phyloP scores from a whole-genome alignment of 1,139 yeast species.

The Geotrichum cucujoidarum region DNA sequence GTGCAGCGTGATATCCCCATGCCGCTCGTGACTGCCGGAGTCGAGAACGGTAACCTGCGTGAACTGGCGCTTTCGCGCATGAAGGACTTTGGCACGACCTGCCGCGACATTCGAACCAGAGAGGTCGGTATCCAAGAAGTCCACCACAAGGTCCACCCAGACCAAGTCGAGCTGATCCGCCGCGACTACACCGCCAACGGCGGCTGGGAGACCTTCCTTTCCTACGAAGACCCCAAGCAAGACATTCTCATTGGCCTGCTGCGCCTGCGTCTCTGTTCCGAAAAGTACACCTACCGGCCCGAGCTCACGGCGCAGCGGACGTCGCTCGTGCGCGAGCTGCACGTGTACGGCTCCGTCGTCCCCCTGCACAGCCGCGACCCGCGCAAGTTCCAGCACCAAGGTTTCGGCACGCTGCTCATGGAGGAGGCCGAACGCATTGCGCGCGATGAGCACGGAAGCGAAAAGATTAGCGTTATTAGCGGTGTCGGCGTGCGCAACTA shows the following conservation, averaged over 20 bases:
- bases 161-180: conserved; percentile 91
- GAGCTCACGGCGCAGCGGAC: conserved; percentile 83
- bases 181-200: conserved; percentile 97
- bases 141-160: conserved; percentile 94
- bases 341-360: conserved; percentile 95
- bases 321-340: conserved; percentile 90
- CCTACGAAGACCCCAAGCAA: conserved; percentile 96
- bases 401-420: conserved; percentile 94
- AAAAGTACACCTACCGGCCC: conserved; percentile 83
- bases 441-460: conserved; percentile 88
- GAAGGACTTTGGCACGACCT: conserved; percentile 95
- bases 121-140: conserved; percentile 99
- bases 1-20: conserved; percentile 98
- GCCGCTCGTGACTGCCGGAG: conserved; percentile 98
- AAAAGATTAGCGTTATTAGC: conserved; percentile 85
- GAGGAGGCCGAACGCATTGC: conserved; percentile 98
- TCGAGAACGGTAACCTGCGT: conserved; percentile 93
- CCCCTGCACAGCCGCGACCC: conserved; percentile 98
- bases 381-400: conserved; percentile 97
- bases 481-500: conserved; percentile 98
- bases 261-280: conserved; percentile 82
- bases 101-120: conserved; percentile 96
- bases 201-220: conserved; percentile 97
- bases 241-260: conserved; percentile 90
- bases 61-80: conserved; percentile 94